phyloP scores from a whole-genome alignment of 495 filamentous ascomycete genomes.

The Hypoxylon fragiforme region DNA sequence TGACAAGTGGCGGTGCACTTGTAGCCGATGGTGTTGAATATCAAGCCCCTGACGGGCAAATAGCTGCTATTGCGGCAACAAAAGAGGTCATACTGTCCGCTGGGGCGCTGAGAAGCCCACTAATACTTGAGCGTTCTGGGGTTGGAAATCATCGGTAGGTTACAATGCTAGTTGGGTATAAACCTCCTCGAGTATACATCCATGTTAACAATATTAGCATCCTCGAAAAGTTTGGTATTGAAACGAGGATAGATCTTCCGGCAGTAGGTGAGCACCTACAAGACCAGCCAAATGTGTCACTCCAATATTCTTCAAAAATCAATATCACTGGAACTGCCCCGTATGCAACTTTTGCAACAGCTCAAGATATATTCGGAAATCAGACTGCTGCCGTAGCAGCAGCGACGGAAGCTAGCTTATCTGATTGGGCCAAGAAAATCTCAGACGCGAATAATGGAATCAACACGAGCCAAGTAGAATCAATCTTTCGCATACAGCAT shows the following conservation, averaged over 20 bases:
- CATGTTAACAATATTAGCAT: conserved; percentile 26
- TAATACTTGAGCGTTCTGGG: conserved; percentile 56
- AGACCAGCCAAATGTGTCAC: conserved; percentile 44
- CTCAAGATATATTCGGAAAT: conserved; percentile 30
- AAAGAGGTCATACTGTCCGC: conserved; percentile 55
- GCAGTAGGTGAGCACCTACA: conserved; percentile 56
- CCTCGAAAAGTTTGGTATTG: conserved; percentile 42
- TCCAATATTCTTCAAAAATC: conserved; percentile 18
- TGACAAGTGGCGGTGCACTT: conserved; percentile 12
- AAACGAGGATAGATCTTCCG: conserved; percentile 44
- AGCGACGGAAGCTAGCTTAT: conserved; percentile 22
- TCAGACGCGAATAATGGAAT: conserved; percentile 36
- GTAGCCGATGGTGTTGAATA: conserved; percentile 44
- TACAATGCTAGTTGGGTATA: no score
- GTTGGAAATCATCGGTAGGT: conserved; percentile 41
- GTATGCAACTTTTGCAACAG: conserved; percentile 43
- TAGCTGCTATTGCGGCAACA: conserved; percentile 32
- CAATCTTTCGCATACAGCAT: conserved; percentile 47
- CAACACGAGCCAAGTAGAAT: conserved; percentile 36
- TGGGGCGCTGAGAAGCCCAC: conserved; percentile 50
- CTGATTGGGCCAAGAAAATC: conserved; percentile 37
- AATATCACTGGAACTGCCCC: conserved; percentile 21
- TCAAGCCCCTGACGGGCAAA: conserved; percentile 34
- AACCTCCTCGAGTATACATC: neutral
- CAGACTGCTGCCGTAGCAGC: conserved; percentile 23